Evolutionary conservation across 768 basidiomycete species (phyloP).

Genomic region (Agrocybe chaxingu): DNA sequence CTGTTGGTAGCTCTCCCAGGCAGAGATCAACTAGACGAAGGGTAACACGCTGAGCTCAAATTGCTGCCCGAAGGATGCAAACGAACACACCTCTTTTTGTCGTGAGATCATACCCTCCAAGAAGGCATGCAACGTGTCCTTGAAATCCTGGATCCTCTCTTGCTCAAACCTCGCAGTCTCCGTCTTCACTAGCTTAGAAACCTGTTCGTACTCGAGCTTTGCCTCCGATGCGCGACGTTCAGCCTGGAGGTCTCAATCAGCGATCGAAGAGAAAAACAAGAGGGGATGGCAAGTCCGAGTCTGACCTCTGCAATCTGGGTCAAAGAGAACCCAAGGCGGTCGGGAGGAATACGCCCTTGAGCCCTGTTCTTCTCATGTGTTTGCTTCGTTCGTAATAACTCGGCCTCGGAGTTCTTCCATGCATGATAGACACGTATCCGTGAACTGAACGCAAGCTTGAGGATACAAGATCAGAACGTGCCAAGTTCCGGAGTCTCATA

Average conservation of each 20-base stretch:
- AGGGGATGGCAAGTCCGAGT: constrained; percentile 1
- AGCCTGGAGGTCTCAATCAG: constrained; percentile 43
- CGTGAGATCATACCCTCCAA: constrained; percentile 82
- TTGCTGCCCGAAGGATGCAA: background rate
- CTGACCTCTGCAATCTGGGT: constrained; percentile 78
- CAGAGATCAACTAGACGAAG: constrained; percentile 55
- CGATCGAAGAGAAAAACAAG: background rate
- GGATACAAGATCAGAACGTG: background rate
- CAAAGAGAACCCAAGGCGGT: constrained; percentile 71
- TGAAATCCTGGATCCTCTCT: constrained; percentile 93
- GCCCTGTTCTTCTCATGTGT: constrained; percentile 79
- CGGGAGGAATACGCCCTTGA: constrained; percentile 69
- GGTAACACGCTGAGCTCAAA: constrained; percentile 3
- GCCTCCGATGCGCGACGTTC: constrained; percentile 82
- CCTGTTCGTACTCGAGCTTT: constrained; percentile 86
- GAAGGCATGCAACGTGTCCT: constrained; percentile 75
- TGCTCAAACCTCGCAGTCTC: constrained; percentile 91
- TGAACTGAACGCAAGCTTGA: constrained; percentile 81
- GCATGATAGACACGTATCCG: constrained; percentile 78
- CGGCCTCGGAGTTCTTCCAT: constrained; percentile 80
- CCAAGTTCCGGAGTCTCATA: background rate
- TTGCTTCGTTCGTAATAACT: constrained; percentile 68
- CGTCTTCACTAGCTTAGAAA: constrained; percentile 82
- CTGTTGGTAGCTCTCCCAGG: constrained; percentile 84
- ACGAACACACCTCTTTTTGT: constrained; percentile 68